Evolutionary conservation across 2,329 filamentous ascomycete species (phyloP).

Genomic region (Xylaria sp.): DNA sequence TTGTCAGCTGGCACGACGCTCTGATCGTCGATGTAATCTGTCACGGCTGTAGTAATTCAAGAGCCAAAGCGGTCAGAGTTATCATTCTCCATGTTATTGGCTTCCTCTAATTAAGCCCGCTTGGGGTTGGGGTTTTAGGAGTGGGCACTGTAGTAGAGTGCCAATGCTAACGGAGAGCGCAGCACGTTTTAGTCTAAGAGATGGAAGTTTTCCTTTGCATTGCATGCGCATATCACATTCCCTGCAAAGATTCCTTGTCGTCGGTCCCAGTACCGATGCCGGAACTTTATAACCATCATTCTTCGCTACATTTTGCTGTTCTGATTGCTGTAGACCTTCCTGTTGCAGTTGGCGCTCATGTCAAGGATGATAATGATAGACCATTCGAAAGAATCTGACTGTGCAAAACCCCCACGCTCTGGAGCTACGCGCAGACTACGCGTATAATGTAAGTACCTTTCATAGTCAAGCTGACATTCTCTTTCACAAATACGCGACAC

Average conservation of each 20-base stretch:
- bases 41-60: constrained; percentile 28
- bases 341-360: constrained; percentile 29
- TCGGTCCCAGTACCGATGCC: constrained; percentile 4
- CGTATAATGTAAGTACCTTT: constrained; percentile 3
- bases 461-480: not conserved
- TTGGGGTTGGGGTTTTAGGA: constrained; percentile 4
- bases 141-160: constrained; percentile 1
- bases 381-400: constrained; percentile 24
- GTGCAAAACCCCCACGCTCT: constrained; percentile 28
- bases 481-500: not conserved
- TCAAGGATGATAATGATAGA: constrained; percentile 17
- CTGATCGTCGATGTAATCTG: constrained; percentile 31
- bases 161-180: constrained; percentile 11
- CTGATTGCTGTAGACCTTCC: constrained; percentile 29
- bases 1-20: constrained; percentile 21
- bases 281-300: not conserved
- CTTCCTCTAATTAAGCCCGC: constrained; percentile 12
- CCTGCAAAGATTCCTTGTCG: constrained; percentile 1
- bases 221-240: constrained; percentile 9
- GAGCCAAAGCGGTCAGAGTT: constrained; percentile 12
- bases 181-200: constrained; percentile 13
- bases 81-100: constrained; percentile 7
- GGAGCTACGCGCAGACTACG: constrained; percentile 20
- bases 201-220: not conserved
- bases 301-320: not conserved